Base-by-base conservation (phyloP, 129 eudicot genomes). In the Mikania micrantha region DNA sequence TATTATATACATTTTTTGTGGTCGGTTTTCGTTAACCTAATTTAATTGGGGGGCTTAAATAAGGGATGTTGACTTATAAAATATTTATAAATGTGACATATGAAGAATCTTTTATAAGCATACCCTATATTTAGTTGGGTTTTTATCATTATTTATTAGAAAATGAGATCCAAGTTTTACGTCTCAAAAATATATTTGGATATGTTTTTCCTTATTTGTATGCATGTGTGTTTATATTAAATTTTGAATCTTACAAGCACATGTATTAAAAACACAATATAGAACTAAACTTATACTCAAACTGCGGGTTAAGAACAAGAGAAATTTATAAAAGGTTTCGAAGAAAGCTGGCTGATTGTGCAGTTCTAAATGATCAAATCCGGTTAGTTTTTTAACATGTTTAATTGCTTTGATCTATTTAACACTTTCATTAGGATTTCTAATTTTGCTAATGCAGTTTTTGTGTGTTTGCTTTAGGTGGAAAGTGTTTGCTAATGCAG, bases 271-370 rank as follows among this genome's bases (percentile, higher is more conserved):
- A n/a, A n/a, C n/a, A n/a, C n/a, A n/a, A n/a, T n/a, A n/a, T n/a
- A n/a, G n/a, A n/a, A n/a, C n/a, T n/a, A n/a, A n/a, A n/a, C n/a
- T n/a, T n/a, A n/a, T n/a, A n/a, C n/a, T n/a, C n/a, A n/a, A n/a
- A n/a, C n/a, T n/a, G n/a, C n/a, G n/a, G n/a, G n/a, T n/a, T n/a
- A n/a, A n/a, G n/a, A n/a, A n/a, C n/a, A n/a, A n/a, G n/a, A n/a
- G n/a, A n/a, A n/a, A n/a, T n/a, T n/a, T 94, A 94, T 82, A 94
- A 94, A 72, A 94, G 99, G 81, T 94, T 89, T 63, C 78, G 99
- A 79, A 70, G 99, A 81, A 94, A 85, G 87, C 84, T 94, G 38
- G 97, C 97, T 2, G 97, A 94, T 81, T 89, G 97, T 81, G 97
- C 99, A 31, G 97, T 94, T 74, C 59, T 90, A 9, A 84, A 87